Conservation (phyloP, 2,329 filamentous ascomycete genomes). For the Dactylonectria macrodidyma region DNA sequence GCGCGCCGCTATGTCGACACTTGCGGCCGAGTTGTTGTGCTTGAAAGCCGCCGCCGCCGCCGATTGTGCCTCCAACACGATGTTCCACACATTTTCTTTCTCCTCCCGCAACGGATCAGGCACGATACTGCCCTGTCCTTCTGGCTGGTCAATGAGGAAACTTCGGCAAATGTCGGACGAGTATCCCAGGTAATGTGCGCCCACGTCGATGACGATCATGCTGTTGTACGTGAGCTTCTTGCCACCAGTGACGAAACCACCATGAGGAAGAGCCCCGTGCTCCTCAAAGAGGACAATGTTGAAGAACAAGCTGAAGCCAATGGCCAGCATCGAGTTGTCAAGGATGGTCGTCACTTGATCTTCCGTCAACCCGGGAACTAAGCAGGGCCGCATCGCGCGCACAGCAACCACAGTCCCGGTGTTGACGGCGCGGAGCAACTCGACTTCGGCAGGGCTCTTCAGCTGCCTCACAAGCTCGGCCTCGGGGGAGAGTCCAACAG, state of each 20-base stretch:
- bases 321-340: conserved; percentile 67
- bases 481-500: conserved; percentile 66
- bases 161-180: conserved; percentile 75
- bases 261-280: conserved; percentile 67
- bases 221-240: conserved; percentile 67
- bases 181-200: conserved; percentile 73
- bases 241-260: conserved; percentile 65
- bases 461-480: conserved; percentile 72
- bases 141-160: conserved; percentile 65
- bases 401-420: conserved; percentile 75
- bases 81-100: conserved; percentile 71
- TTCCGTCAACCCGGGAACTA: conserved; percentile 71
- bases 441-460: conserved; percentile 70
- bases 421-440: conserved; percentile 73
- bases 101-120: conserved; percentile 55
- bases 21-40: conserved; percentile 68
- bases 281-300: conserved; percentile 75
- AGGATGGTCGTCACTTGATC: conserved; percentile 70
- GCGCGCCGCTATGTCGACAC: conserved; percentile 73
- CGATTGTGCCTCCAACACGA: conserved; percentile 74
- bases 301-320: conserved; percentile 72
- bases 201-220: conserved; percentile 75
- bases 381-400: conserved; percentile 68
- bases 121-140: conserved; percentile 15
- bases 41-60: conserved; percentile 66